Conservation (phyloP, 352 stramenopile genomes). For the Globisporangium radiosum region DNA sequence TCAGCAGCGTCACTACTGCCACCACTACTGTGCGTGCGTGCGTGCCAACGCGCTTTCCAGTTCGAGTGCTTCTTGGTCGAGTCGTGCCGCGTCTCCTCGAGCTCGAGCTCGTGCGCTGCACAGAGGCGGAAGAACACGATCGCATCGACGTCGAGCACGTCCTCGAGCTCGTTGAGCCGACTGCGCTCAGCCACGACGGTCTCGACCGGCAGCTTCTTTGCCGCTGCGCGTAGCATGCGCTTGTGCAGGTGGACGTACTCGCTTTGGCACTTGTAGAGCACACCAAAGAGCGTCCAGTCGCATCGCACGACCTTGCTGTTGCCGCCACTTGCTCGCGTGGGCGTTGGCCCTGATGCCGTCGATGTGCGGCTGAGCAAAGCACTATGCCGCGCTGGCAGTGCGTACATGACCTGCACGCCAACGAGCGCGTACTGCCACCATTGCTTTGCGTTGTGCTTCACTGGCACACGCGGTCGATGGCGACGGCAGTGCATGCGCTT, state of each 20-base stretch:
- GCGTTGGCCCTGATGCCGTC: background rate
- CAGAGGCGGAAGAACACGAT: conserved; percentile 82
- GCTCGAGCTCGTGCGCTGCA: conserved; percentile 49
- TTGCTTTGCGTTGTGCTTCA: conserved; percentile 35
- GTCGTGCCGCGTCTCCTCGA: conserved; percentile 59
- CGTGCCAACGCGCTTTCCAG: conserved; percentile 66
- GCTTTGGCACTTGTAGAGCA: conserved; percentile 50
- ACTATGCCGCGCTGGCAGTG: conserved; percentile 10
- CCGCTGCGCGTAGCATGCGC: conserved; percentile 47
- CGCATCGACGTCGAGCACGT: conserved; percentile 61
- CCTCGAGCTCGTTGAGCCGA: conserved; percentile 57
- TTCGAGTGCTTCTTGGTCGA: conserved; percentile 58
- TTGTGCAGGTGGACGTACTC: conserved; percentile 78
- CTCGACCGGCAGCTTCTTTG: conserved; percentile 48
- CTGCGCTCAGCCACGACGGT: conserved; percentile 35
- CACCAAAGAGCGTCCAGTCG: conserved; percentile 60
- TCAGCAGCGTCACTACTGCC: conserved; percentile 2
- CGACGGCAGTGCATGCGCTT: conserved; percentile 74
- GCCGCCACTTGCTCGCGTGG: background rate
- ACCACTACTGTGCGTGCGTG: conserved; percentile 13
- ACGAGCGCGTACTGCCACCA: conserved; percentile 82
- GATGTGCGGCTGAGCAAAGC: background rate
- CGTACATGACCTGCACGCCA: conserved; percentile 59
- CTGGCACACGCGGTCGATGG: conserved; percentile 43
- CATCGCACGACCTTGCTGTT: conserved; percentile 14